Evolutionary conservation across 2,329 filamentous ascomycete species (phyloP).

Genomic region (Aspergillus chevalieri): DNA sequence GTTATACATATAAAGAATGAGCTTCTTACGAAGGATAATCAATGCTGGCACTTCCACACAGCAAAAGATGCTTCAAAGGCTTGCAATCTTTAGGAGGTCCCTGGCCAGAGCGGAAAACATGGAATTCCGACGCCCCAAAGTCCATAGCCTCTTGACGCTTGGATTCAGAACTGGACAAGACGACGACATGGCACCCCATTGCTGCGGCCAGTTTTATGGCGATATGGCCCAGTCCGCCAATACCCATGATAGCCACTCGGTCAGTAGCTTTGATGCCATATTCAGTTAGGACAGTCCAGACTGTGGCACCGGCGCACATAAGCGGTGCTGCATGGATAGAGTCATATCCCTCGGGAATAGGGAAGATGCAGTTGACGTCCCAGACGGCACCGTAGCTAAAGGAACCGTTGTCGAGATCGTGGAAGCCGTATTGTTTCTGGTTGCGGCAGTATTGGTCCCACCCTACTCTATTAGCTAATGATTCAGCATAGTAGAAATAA

Average conservation of each 20-base stretch:
- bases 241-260: slow-evolving; percentile 61
- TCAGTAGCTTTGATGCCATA: slow-evolving; percentile 59
- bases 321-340: slow-evolving; percentile 27
- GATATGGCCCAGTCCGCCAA: slow-evolving; percentile 68
- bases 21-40: slow-evolving; percentile 20
- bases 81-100: slow-evolving; percentile 15
- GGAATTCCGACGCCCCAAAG: slow-evolving; percentile 21
- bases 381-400: slow-evolving; percentile 28
- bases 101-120: slow-evolving; percentile 17
- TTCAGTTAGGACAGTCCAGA: slow-evolving; percentile 54
- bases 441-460: slow-evolving; percentile 29
- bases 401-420: slow-evolving; percentile 28
- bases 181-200: slow-evolving; percentile 55
- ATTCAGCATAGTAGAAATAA: too few relatives aligned
- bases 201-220: slow-evolving; percentile 63
- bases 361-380: slow-evolving; percentile 33
- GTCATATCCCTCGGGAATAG: slow-evolving; percentile 27
- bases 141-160: slow-evolving; percentile 22
- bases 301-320: slow-evolving; percentile 35
- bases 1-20: not conserved
- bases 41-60: slow-evolving; percentile 18
- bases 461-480: not conserved
- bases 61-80: slow-evolving; percentile 19
- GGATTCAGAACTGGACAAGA: slow-evolving; percentile 20
- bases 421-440: slow-evolving; percentile 25